Conservation (phyloP, 495 filamentous ascomycete genomes). For the Podospora sp. region DNA sequence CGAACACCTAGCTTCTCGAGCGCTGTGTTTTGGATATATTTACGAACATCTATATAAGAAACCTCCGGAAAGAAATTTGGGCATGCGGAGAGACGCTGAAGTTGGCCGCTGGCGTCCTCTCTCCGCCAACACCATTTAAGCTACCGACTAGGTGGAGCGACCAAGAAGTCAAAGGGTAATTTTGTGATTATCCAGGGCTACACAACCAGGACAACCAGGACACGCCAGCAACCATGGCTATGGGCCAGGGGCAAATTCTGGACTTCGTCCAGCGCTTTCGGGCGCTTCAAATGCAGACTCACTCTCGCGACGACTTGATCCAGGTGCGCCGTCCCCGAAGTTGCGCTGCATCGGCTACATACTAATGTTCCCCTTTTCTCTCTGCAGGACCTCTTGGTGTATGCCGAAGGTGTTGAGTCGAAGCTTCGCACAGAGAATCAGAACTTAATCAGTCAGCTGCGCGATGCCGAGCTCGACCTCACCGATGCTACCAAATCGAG, state of each 20-base stretch:
- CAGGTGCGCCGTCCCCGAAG: constrained; percentile 31
- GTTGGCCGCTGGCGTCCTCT: background rate
- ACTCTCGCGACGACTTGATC: constrained; percentile 43
- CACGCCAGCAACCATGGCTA: constrained; percentile 17
- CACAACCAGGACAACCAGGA: background rate
- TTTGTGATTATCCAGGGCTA: background rate
- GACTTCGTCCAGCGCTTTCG: constrained; percentile 49
- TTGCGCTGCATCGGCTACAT: background rate
- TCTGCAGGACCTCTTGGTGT: constrained; percentile 48
- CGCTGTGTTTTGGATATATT: background rate
- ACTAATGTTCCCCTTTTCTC: constrained; percentile 16
- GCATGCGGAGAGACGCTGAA: background rate
- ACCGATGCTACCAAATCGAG: constrained; percentile 42
- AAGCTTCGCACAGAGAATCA: constrained; percentile 42
- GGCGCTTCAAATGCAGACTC: constrained; percentile 36
- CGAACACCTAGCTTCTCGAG: background rate
- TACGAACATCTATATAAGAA: background rate
- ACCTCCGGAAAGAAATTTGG: background rate
- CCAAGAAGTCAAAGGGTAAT: background rate
- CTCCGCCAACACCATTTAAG: background rate
- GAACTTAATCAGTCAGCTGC: constrained; percentile 35
- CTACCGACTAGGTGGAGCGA: background rate
- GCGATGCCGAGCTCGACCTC: constrained; percentile 47
- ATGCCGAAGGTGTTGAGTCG: constrained; percentile 40
- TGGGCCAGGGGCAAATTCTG: constrained; percentile 35